These are phyloP conservation scores for Coprinopsis strossmayeri DNA, from an alignment of 768 basidiomycete species.

Conservation along the genomic window DNA sequence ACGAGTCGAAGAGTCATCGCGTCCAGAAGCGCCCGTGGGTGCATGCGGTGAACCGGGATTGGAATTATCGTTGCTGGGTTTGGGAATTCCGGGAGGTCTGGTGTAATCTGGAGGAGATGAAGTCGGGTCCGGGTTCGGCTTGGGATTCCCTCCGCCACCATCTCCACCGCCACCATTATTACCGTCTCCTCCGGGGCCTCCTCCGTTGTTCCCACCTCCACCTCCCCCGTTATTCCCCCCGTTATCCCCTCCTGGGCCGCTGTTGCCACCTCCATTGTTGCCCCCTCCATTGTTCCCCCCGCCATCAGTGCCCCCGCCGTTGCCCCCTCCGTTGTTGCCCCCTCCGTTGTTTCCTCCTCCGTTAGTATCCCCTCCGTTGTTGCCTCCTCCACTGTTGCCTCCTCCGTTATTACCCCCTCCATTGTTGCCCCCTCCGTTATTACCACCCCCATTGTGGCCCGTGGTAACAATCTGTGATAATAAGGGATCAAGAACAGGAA, in stretches of 20 bases:
- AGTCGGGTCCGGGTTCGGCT: neutral
- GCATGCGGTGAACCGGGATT: neutral
- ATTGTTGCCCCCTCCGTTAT: no score
- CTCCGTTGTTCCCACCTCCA: neutral
- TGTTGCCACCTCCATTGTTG: neutral
- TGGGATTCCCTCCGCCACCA: neutral
- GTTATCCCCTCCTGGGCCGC: neutral
- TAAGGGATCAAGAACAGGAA: no score
- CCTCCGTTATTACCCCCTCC: no score
- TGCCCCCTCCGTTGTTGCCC: neutral
- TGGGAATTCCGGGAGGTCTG: neutral
- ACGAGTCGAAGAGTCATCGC: neutral
- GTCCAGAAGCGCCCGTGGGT: no score
- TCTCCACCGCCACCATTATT: neutral
- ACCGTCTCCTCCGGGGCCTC: neutral
- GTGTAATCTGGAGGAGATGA: neutral
- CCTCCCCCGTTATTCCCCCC: neutral
- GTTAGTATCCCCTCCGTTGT: no score
- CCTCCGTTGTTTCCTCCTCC: slow-evolving; percentile 7
- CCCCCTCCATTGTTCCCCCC: slow-evolving; percentile 5
- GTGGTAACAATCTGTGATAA: no score
- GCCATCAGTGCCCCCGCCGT: neutral
- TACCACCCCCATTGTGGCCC: no score
- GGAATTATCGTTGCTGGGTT: neutral
- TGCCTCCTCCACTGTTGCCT: no score